A percentile compares a stretch with the other conserved stretches of the same genome.
phyloP scores from a whole-genome alignment of 768 basidiomycete genomes.

The Infundibulicybe gibba region DNA sequence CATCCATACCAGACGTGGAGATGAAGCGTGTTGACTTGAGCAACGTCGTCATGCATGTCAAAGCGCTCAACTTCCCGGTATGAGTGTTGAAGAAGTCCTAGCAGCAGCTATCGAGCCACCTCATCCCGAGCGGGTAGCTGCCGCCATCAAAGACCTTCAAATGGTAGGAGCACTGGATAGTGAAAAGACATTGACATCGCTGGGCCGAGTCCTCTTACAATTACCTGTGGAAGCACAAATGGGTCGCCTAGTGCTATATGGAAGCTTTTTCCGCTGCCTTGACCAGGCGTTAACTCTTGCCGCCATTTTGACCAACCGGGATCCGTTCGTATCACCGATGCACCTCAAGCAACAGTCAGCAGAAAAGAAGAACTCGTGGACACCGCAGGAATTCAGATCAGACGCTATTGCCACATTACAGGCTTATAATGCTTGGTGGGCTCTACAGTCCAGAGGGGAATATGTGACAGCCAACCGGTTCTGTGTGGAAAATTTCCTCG shows the following conservation, averaged over 20 bases:
- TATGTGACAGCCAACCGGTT: constrained; percentile 69
- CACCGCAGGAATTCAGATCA: constrained; percentile 74
- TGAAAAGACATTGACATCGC: constrained; percentile 73
- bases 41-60: constrained; percentile 96
- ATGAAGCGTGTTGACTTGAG: constrained; percentile 91
- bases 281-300: constrained; percentile 86
- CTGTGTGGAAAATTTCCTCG: constrained; percentile 82
- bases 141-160: constrained; percentile 75
- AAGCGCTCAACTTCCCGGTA: constrained; percentile 87
- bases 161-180: constrained; percentile 87
- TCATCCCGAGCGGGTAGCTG: constrained; percentile 64
- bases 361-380: constrained; percentile 74
- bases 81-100: constrained; percentile 85
- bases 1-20: constrained; percentile 85
- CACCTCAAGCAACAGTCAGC: constrained; percentile 70
- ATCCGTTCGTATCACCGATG: constrained; percentile 86
- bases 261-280: constrained; percentile 90
- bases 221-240: constrained; percentile 88
- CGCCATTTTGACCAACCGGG: constrained; percentile 86
- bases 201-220: constrained; percentile 85
- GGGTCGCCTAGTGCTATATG: constrained; percentile 86
- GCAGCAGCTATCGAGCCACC: constrained; percentile 87
- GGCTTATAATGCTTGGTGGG: constrained; percentile 84
- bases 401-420: constrained; percentile 77
- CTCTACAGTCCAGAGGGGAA: constrained; percentile 61